Evolutionary conservation across 305 asterid genomes (phyloP).

Genomic region (Ajuga reptans): DNA sequence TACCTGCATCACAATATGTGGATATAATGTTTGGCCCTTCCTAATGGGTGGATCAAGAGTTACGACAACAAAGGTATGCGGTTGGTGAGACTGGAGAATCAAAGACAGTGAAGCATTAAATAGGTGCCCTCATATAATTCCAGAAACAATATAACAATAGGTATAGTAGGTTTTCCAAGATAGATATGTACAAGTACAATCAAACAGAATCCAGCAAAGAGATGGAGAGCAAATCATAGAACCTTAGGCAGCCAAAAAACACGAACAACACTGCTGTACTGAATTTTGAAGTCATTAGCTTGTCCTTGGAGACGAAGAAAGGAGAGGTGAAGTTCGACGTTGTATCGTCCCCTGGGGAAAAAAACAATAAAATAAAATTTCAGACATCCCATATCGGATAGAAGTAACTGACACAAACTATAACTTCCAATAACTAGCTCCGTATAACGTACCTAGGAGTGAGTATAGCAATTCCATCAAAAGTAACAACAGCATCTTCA

Average conservation of each 20-base stretch:
- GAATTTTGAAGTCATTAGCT: slow-evolving; percentile 95
- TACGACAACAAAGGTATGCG: slow-evolving; percentile 83
- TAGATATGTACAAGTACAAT: background rate
- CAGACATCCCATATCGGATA: slow-evolving; percentile 19
- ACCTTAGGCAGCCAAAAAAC: slow-evolving; percentile 96
- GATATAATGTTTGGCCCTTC: slow-evolving; percentile 96
- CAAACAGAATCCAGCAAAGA: slow-evolving; percentile 13
- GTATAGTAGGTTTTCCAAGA: slow-evolving; percentile 10
- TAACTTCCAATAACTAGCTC: background rate
- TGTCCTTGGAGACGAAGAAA: slow-evolving; percentile 96
- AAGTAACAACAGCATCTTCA: slow-evolving; percentile 86
- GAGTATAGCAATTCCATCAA: slow-evolving; percentile 83
- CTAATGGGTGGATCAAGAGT: slow-evolving; percentile 98
- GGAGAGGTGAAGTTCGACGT: slow-evolving; percentile 85
- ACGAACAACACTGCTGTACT: slow-evolving; percentile 95
- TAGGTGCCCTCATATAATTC: background rate
- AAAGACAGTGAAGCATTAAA: slow-evolving; percentile 16
- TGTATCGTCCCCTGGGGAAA: slow-evolving; percentile 87
- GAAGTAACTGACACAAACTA: slow-evolving; percentile 1
- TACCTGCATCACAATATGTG: slow-evolving; percentile 98
- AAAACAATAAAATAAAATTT: slow-evolving; percentile 7
- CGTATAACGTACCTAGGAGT: slow-evolving; percentile 69
- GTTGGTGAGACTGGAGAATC: slow-evolving; percentile 75
- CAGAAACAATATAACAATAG: background rate
- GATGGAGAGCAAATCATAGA: background rate